A percentile compares a stretch with the other conserved stretches of the same genome.
Conservation (phyloP, 306 rosid genomes). For the Astragalus glycyphyllos region DNA sequence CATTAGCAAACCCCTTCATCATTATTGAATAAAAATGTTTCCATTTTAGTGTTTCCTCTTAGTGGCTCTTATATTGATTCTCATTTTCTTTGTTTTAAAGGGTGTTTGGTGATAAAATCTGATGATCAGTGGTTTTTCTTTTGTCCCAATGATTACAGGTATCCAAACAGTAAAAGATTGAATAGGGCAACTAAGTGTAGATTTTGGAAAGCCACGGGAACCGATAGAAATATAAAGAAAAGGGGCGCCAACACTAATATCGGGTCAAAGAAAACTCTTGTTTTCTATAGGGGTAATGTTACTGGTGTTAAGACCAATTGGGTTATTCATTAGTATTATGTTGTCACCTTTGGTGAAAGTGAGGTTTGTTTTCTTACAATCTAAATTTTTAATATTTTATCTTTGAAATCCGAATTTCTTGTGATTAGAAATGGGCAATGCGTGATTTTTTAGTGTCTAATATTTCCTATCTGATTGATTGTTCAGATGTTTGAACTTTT, state of each 20-base stretch:
- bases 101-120: constrained; percentile 33
- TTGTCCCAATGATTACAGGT: constrained; percentile 47
- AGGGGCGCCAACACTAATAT: constrained; percentile 39
- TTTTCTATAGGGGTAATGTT: constrained; percentile 51
- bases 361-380: constrained; percentile 48
- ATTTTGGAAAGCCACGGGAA: constrained; percentile 75
- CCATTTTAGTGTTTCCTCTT: no score
- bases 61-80: no score
- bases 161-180: constrained; percentile 33
- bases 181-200: constrained; percentile 59
- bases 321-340: constrained; percentile 76
- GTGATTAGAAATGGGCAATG: no score
- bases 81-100: constrained; percentile 17
- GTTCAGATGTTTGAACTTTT: no score
- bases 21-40: no score
- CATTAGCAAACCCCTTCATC: no score
- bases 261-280: constrained; percentile 71
- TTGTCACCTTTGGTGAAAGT: not conserved
- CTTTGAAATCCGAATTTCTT: no score
- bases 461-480: no score
- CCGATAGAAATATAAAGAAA: constrained; percentile 44
- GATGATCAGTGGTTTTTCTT: constrained; percentile 75
- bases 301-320: constrained; percentile 52
- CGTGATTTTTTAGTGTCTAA: no score
- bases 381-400: no score